phyloP scores from a whole-genome alignment of 768 basidiomycete genomes.

The Stropharia rugosoannulata region DNA sequence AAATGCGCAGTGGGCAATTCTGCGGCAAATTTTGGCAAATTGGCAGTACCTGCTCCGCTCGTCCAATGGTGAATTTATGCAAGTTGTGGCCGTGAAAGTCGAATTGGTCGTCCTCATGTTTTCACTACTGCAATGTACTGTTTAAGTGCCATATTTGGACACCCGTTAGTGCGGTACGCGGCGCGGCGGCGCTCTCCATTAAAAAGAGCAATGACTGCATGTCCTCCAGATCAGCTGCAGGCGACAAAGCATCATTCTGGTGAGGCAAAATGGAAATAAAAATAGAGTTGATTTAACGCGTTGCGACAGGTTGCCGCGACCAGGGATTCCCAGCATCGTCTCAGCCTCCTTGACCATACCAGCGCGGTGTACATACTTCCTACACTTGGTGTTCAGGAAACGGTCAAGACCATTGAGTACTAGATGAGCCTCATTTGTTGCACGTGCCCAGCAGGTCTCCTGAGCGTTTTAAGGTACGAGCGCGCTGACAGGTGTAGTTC shows the following conservation, averaged over 20 bases:
- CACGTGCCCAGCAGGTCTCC: constrained; percentile 72
- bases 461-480: constrained; percentile 80
- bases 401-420: constrained; percentile 93
- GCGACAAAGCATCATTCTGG: constrained; percentile 84
- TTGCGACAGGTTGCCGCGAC: no score
- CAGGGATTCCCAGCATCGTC: constrained; percentile 59
- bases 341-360: constrained; percentile 78
- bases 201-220: constrained; percentile 95
- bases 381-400: constrained; percentile 91
- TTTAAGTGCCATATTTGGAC: constrained; percentile 80
- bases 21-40: no score
- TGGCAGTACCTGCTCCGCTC: no score
- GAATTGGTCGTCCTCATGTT: constrained; percentile 96
- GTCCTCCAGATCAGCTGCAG: constrained; percentile 83
- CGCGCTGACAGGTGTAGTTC: constrained; percentile 84
- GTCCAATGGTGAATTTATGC: constrained; percentile 84
- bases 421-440: constrained; percentile 79
- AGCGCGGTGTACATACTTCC: constrained; percentile 85
- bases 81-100: constrained; percentile 97
- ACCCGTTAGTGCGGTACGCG: constrained; percentile 63
- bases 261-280: not conserved
- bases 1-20: no score
- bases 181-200: constrained; percentile 76
- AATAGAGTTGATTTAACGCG: not conserved
- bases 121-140: constrained; percentile 75